Evolutionary conservation across 805 yeast species (phyloP), one percentile per base, ranked within the genome.

Genomic region (Wickerhamiella bombiphila): DNA sequence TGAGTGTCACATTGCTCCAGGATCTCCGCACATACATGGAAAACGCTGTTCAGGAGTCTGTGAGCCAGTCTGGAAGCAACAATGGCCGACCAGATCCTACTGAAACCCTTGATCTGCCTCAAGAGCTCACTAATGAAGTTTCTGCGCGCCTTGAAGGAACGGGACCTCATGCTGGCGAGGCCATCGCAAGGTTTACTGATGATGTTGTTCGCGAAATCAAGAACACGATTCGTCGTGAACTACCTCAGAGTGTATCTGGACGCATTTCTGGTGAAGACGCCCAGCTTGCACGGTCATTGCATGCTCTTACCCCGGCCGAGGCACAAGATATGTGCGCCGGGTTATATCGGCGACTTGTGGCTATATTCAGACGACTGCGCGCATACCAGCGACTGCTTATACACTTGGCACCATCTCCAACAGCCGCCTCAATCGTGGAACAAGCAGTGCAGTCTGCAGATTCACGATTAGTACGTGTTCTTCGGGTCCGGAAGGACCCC

Each of bases 341-440:
- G 21, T 75, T 76, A 3, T 81, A 70, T 46, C 59, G 80, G 0
- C 67, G 71, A 16, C 63, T 79, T 2, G 72, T 83, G 0, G 93
- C 80, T 50, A 74, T 82, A 15, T 60, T 85, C 19, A 63, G 88
- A 44, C 67, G 94, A 41, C 60, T 86, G 22, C 72, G 81, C 1
- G 61, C 71, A 6, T 94, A 85, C 41, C 93, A 85, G 52, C 85
- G 83, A 54, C 49, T 81, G 3, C 56, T 88, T 21, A 63, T 91
- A 11, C 91, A 82, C 46, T 53, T 80, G 37, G 75, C 61, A 3
- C 38, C 40, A 58, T 68, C 74, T 13, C 54, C 82, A 32, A 93
- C 80, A 50, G 72, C 80, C 15, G 68, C 81, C 1, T 58, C 61
- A 6, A 70, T 82, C 2, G 73, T 85, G 11, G 69, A 71, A 41